Evolutionary conservation across 2,329 filamentous ascomycete species (phyloP).

Genomic region (Madurella fahalii): DNA sequence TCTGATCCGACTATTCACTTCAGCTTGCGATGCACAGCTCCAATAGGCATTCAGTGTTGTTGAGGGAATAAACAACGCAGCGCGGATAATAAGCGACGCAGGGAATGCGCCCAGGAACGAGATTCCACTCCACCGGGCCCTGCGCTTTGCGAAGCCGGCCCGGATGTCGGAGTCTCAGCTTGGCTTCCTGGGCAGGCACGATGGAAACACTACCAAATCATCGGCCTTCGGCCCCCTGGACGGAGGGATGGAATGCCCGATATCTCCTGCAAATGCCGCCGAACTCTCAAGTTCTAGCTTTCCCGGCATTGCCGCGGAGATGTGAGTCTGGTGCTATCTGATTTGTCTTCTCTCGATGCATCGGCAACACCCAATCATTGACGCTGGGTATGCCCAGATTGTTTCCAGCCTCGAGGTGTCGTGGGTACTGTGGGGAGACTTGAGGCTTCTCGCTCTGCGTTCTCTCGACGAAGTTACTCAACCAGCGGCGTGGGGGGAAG

Average conservation of each 20-base stretch:
- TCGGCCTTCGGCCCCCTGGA: slow-evolving; percentile 20
- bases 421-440: not conserved
- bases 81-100: slow-evolving; percentile 11
- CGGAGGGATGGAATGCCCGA: slow-evolving; percentile 10
- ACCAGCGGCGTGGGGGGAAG: slow-evolving; percentile 18
- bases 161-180: slow-evolving; percentile 20
- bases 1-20: not conserved
- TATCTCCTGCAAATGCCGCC: slow-evolving; percentile 1
- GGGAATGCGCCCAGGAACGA: not conserved
- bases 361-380: slow-evolving; percentile 1
- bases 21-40: not conserved
- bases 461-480: slow-evolving; percentile 2
- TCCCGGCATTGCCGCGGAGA: slow-evolving; percentile 5
- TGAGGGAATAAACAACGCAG: not conserved
- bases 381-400: not conserved
- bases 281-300: not conserved
- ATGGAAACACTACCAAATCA: slow-evolving; percentile 13
- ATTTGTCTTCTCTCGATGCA: not conserved
- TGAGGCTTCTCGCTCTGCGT: not conserved
- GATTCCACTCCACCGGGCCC: not conserved
- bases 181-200: not conserved
- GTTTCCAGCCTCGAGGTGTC: not conserved
- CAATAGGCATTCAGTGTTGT: not conserved
- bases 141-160: slow-evolving; percentile 20
- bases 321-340: not conserved